These are phyloP conservation scores for Mortierella sp. DNA, from an alignment of 371 early-diverging fungal species.

Conservation along the genomic window DNA sequence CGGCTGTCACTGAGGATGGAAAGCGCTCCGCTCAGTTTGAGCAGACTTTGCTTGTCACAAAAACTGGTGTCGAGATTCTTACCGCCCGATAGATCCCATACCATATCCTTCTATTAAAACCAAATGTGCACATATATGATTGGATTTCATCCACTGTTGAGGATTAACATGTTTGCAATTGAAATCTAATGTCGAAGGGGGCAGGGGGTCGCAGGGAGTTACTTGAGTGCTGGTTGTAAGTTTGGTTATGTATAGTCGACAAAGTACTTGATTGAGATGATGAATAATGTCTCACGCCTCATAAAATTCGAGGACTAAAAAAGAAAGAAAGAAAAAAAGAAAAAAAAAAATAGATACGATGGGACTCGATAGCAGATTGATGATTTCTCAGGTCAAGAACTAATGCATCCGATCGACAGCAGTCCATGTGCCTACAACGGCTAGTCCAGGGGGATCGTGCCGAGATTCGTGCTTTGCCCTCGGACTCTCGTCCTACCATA, in stretches of 20 bases:
- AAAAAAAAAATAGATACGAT: neutral
- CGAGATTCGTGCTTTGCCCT: too few relatives aligned
- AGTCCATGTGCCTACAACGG: too few relatives aligned
- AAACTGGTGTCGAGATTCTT: slow-evolving; percentile 92
- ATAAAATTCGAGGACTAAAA: neutral
- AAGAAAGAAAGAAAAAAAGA: neutral
- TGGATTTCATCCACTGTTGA: neutral
- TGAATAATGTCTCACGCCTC: neutral
- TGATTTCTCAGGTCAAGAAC: neutral
- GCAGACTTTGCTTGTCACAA: slow-evolving; percentile 95
- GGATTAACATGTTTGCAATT: neutral
- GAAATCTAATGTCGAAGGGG: neutral
- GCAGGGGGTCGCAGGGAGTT: neutral
- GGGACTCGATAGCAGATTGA: slow-evolving; percentile 8
- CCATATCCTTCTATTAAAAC: too few relatives aligned
- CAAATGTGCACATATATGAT: neutral
- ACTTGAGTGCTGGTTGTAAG: too few relatives aligned
- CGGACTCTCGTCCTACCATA: too few relatives aligned
- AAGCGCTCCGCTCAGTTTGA: slow-evolving; percentile 99
- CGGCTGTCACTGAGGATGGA: slow-evolving; percentile 91
- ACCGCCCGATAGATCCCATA: slow-evolving; percentile 56
- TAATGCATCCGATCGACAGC: neutral
- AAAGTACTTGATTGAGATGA: neutral
- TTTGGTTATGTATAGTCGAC: too few relatives aligned
- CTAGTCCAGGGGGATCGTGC: too few relatives aligned